Conservation (phyloP, 2,329 filamentous ascomycete species). For the Talaromyces funiculosus region DNA sequence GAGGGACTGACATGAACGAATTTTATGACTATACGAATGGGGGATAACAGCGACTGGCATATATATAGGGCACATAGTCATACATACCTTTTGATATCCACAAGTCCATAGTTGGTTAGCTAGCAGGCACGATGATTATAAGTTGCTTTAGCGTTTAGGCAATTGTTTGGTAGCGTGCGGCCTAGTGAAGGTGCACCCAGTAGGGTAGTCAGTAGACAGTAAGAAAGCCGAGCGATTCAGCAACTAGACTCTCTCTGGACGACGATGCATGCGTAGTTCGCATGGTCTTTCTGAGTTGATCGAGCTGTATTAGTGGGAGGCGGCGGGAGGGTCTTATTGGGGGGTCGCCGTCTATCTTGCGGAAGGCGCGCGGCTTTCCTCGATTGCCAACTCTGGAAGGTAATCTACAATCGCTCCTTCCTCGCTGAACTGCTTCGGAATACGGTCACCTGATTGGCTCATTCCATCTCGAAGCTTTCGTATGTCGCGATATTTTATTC, state of each 20-base stretch:
- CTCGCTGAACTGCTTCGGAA: not conserved
- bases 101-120: not conserved
- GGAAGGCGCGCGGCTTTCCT: not conserved
- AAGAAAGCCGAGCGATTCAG: not conserved
- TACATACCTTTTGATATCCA: not conserved
- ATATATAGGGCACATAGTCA: not conserved
- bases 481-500: not conserved
- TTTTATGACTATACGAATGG: not conserved
- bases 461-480: not conserved
- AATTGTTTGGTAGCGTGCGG: not conserved
- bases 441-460: not conserved
- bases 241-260: not conserved
- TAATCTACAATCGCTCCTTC: constrained; percentile 6
- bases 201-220: not conserved
- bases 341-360: not conserved
- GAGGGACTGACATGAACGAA: constrained; percentile 19
- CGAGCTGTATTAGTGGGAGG: not conserved
- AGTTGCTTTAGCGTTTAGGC: not conserved
- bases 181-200: not conserved
- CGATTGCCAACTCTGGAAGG: constrained; percentile 4
- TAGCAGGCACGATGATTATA: constrained; percentile 1
- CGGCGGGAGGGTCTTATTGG: not conserved
- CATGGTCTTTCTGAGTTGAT: not conserved
- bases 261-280: not conserved
- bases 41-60: not conserved